Percentiles rank a stretch among this genome's conserved stretches.
These are phyloP conservation scores for Trapa bicornis DNA, from an alignment of 345 rosid genomes.

Conservation along the genomic window DNA sequence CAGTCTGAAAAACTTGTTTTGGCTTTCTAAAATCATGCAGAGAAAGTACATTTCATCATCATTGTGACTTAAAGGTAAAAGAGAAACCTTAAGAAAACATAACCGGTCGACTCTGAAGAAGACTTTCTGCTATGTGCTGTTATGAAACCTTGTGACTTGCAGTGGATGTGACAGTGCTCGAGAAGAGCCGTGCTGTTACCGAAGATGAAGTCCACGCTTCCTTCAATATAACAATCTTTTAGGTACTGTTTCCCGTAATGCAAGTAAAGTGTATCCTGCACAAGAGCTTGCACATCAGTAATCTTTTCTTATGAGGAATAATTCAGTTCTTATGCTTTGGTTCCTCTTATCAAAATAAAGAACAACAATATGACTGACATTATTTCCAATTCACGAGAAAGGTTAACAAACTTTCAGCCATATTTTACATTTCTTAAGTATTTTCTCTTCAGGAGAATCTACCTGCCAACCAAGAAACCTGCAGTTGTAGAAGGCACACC, in stretches of 20 bases:
- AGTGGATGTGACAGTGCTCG: conserved; percentile 94
- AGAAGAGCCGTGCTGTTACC: conserved; percentile 89
- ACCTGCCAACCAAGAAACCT: conserved; percentile 99
- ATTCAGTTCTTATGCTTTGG: not conserved
- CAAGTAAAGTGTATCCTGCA: conserved; percentile 86
- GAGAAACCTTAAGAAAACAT: conserved; percentile 66
- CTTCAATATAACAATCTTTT: conserved; percentile 83
- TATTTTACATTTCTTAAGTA: not conserved
- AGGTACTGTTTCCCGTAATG: conserved; percentile 86
- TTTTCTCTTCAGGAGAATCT: not conserved
- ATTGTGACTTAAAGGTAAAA: not conserved
- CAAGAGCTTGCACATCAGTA: not conserved
- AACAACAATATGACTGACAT: not conserved
- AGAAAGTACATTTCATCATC: not conserved
- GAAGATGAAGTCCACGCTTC: conserved; percentile 88
- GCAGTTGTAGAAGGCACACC: conserved; percentile 92
- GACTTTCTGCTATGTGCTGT: conserved; percentile 97
- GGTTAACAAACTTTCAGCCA: not conserved
- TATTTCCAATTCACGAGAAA: not conserved
- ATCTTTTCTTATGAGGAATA: not conserved
- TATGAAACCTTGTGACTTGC: conserved; percentile 75
- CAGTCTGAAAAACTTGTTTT: not conserved
- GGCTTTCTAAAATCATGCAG: not conserved
- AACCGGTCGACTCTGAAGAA: conserved; percentile 86
- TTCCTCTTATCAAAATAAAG: not conserved